Evolutionary conservation across 78 protist genomes (phyloP).

Genomic region (Dictyostelium intermedium): DNA sequence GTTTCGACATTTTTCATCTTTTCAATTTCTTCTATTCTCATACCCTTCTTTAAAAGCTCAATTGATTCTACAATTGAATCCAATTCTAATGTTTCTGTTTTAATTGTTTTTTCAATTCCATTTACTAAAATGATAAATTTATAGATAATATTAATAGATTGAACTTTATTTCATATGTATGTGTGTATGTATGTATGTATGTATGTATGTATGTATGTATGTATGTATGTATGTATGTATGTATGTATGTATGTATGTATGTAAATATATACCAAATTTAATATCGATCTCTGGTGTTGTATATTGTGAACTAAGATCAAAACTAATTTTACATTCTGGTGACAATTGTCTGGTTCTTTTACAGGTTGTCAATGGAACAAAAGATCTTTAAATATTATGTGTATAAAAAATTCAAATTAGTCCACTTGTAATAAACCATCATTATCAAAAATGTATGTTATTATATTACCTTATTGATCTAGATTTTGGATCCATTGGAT

Average conservation of each 20-base stretch:
- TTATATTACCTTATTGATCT: constrained; percentile 40
- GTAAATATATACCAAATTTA: constrained; percentile 31
- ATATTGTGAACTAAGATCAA: background rate
- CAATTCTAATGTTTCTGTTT: constrained; percentile 12
- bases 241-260: background rate
- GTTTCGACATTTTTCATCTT: background rate
- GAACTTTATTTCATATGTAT: too few species aligned
- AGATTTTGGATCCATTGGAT: background rate
- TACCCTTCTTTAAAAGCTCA: constrained; percentile 16
- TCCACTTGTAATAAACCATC: too few species aligned
- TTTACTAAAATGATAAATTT: background rate
- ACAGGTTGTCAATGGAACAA: constrained; percentile 36
- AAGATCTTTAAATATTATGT: constrained; percentile 14
- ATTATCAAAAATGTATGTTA: too few species aligned
- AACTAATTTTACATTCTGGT: constrained; percentile 46
- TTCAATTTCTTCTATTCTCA: constrained; percentile 56
- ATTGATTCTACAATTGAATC: constrained; percentile 35
- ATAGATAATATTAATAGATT: background rate
- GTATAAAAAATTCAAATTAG: background rate
- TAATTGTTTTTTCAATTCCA: constrained; percentile 46
- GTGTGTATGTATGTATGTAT: background rate
- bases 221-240: background rate
- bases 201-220: too few species aligned
- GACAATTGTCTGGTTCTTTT: background rate
- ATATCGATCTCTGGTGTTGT: constrained; percentile 19